Conservation (phyloP, 2,329 filamentous ascomycete genomes). For the Scytalidium sp. region DNA sequence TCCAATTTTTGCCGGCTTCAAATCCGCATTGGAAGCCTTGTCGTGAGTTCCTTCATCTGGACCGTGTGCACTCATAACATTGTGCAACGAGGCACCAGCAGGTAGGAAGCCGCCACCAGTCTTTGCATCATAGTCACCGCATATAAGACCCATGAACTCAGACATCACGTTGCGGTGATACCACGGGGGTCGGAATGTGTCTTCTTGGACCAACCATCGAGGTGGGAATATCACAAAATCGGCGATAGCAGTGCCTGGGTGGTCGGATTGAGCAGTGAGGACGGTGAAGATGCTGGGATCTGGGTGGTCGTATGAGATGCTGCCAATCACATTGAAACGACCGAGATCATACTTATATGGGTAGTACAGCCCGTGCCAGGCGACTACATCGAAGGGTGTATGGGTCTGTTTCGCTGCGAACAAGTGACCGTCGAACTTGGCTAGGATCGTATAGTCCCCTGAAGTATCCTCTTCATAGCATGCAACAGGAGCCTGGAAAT, state of each 20-base stretch:
- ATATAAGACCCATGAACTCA: conserved; percentile 60
- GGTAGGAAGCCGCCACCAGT: conserved; percentile 52
- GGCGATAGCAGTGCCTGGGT: conserved; percentile 49
- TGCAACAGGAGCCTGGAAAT: conserved; percentile 61
- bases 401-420: conserved; percentile 64
- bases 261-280: conserved; percentile 51
- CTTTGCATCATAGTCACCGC: conserved; percentile 55
- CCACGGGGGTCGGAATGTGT: conserved; percentile 56
- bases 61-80: conserved; percentile 58
- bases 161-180: conserved; percentile 62
- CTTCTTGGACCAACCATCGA: conserved; percentile 55
- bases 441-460: conserved; percentile 46
- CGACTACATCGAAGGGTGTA: conserved; percentile 72
- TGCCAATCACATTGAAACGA: conserved; percentile 70
- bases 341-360: conserved; percentile 78
- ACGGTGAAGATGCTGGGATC: conserved; percentile 74
- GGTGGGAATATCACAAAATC: conserved; percentile 63
- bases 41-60: conserved; percentile 51
- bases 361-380: conserved; percentile 75
- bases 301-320: conserved; percentile 62
- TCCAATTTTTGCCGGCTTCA: conserved; percentile 52
- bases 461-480: conserved; percentile 36
- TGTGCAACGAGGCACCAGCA: conserved; percentile 56
- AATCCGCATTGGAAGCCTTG: conserved; percentile 45
- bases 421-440: conserved; percentile 63